Percentiles rank a stretch among this genome's conserved stretches.
phyloP scores from a whole-genome alignment of 2,329 filamentous ascomycete species.

The Chaetomium sp. region DNA sequence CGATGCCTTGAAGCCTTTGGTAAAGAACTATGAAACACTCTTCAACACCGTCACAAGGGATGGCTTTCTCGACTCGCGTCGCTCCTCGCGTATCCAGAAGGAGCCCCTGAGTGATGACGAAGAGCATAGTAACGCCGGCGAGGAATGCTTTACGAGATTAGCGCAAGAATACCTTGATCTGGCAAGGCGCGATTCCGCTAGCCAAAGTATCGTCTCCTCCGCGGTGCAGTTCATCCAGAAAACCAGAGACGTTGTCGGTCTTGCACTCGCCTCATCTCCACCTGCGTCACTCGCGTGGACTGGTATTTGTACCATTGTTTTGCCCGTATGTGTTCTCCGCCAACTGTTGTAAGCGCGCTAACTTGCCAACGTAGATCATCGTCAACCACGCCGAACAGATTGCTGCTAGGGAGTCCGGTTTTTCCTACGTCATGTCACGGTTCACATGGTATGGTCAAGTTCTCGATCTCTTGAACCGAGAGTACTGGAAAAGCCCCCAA shows the following conservation, averaged over 20 bases:
- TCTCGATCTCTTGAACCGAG: conserved; percentile 29
- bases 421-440: conserved; percentile 31
- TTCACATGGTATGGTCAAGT: conserved; percentile 30
- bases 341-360: no score
- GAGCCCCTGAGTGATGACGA: background rate
- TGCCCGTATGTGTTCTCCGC: conserved; percentile 19
- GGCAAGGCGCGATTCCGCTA: conserved; percentile 5
- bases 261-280: conserved; percentile 20
- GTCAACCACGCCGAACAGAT: conserved; percentile 32
- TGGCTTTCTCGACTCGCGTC: background rate
- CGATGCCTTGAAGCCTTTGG: conserved; percentile 15
- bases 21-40: conserved; percentile 28
- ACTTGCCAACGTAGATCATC: conserved; percentile 20
- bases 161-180: conserved; percentile 20
- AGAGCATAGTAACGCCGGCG: background rate
- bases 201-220: conserved; percentile 21
- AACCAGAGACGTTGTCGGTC: conserved; percentile 22
- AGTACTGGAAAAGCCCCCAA: conserved; percentile 30
- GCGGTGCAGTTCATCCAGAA: conserved; percentile 29
- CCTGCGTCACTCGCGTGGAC: conserved; percentile 28
- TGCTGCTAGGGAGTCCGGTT: conserved; percentile 24
- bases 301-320: conserved; percentile 27
- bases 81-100: conserved; percentile 1
- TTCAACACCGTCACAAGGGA: conserved; percentile 12
- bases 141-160: conserved; percentile 23